Evolutionary conservation across 129 eudicot species (phyloP), one percentile per base, ranked within the genome.

Genomic region (Chrysanthemum makinoi): DNA sequence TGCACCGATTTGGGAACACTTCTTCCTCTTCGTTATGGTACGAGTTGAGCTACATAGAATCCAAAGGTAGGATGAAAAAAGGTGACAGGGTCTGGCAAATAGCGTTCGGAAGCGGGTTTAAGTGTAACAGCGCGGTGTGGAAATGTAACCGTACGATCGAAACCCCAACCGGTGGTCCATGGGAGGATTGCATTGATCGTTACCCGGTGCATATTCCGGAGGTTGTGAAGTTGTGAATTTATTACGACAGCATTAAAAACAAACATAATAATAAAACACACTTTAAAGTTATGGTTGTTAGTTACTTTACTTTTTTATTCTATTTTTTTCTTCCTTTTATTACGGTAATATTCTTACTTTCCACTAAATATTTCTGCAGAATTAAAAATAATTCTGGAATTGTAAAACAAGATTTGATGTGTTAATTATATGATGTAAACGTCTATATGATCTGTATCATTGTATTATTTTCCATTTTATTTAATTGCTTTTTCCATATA

Each of bases 91-190:
- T 89, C 72, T 89, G 96, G 96, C 96, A 89, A 43, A 86, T 89
- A 2, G 96, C 90, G 0, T 89, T 89, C n/a, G 96, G 96, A 43
- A 88, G 96, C 35, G 96, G 96, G 2, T 88, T 88, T 8, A 88
- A 88, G 89, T 88, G 96, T 73, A 89, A 89, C 81, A 89, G 96
- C 19, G 96, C 92, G 0, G 89, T 89, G 3, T 89, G 96, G 96
- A 89, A 81, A 72, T 89, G 91, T 77, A 83, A 79, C 72, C 80
- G 85, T 70, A 81, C 19, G 1, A 80, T 89, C n/a, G 73, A 83
- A n/a, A 71, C 79, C 11, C 86, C 84, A 52, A 68, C 54, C n/a
- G 78, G 72, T 18, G 83, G 91, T 16, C 96, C 96, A 2, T 89
- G 96, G 96, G 55, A 73, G 1, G 96, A 89, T 56, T 83, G 89